Base-by-base conservation (phyloP, 371 early-diverging fungal genomes). In the Rhizopus arrhizus region DNA sequence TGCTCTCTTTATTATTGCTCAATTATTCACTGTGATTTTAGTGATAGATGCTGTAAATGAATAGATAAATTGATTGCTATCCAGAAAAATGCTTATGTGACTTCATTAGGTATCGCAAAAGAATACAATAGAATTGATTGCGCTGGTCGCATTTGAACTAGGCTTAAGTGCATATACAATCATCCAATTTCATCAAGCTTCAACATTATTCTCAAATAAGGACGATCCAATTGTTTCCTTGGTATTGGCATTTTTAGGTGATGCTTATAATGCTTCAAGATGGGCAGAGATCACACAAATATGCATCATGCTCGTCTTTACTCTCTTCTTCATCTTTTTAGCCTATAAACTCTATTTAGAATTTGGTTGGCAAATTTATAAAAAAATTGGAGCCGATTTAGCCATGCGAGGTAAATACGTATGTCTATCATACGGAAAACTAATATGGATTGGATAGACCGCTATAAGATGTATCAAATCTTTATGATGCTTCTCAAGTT, bases 361-460 rank as follows among this genome's bases (percentile, higher is more conserved):
- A 49, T 72, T 75, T 76, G 64, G 94, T 42, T 95, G 94, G 94
- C 88, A 86, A 67, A 91, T 95, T 35, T 95, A 92, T 77, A 93
- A 94, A 76, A 85, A 89, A 72, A 91, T 95, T 61, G 95, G 95
- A 9, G 93, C 95, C 2, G 94, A 94, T 68, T 83, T 92, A 56
- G 73, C 77, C 33, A 92, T 92, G 80, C 79, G 89, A 71, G 78
- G 91, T 89, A 74, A 62, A 68, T 33, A 38, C 43, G 9, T 28
- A 22, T 22, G 22, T 22, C 22, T 22, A 22, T 22, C 22, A 22
- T 22, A 22, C 22, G 22, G 22, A 22, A 22, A 22, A 22, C 22
- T 22, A 2, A 22, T 2, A 22, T 29, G 5, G 6, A 28, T 5
- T 38, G 58, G 51, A 15, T 74, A 85, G 85, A 84, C 70, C 89